Percentiles rank a stretch among this genome's conserved stretches.
Conservation (phyloP, 345 rosid species). For the Luvunga scandens region DNA sequence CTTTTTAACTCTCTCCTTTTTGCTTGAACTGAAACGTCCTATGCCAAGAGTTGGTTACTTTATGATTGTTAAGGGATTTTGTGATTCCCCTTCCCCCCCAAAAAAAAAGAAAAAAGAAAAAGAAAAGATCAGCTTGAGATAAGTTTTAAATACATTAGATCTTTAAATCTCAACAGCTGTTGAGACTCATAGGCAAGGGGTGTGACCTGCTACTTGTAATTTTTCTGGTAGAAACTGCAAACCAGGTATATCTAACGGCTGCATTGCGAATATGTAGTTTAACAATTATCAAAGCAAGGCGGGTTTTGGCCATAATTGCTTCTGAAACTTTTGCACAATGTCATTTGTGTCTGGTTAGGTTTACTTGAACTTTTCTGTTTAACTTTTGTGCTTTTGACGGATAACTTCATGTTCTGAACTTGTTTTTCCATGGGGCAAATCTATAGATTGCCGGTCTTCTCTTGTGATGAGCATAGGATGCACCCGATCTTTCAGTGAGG, state of each 20-base stretch:
- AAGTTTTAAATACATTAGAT: neutral
- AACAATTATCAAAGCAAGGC: neutral
- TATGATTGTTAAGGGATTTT: neutral
- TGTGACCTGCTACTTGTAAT: neutral
- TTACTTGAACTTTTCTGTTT: neutral
- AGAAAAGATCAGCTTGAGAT: neutral
- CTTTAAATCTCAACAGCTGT: neutral
- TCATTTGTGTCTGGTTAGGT: neutral
- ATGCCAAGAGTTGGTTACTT: neutral
- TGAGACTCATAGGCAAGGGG: neutral
- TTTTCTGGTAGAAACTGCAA: neutral
- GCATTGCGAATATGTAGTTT: neutral
- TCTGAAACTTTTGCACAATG: neutral
- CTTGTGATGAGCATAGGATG: conserved; percentile 45
- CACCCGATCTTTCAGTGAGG: conserved; percentile 56
- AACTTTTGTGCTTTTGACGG: neutral
- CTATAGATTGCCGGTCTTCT: conserved; percentile 41
- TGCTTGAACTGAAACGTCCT: neutral
- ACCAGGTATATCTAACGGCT: neutral
- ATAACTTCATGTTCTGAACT: conserved; percentile 4
- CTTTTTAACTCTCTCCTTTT: neutral
- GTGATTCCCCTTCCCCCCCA: too few species aligned
- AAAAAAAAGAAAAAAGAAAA: too few species aligned
- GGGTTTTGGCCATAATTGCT: neutral
- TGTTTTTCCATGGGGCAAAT: conserved; percentile 9